phyloP scores from a whole-genome alignment of 1,284 basidiomycete genomes.

The Cutaneotrichosporon curvatum region DNA sequence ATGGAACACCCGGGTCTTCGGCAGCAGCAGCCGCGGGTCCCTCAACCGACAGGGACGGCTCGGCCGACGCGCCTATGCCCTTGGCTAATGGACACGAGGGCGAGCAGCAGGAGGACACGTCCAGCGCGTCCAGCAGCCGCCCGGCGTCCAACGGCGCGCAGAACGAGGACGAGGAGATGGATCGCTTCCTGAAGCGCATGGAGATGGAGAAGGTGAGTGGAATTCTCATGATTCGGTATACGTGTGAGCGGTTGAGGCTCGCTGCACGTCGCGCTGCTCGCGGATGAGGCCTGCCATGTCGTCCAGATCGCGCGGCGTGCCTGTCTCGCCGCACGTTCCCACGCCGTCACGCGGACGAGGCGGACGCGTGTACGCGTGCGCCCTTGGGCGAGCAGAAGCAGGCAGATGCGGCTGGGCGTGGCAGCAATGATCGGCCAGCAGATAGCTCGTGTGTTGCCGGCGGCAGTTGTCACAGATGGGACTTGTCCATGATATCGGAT shows the following conservation, averaged over 20 bases:
- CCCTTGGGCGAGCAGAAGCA: neutral
- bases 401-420: no score
- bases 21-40: neutral
- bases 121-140: conserved; percentile 5
- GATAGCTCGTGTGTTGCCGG: no score
- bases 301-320: no score
- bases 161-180: conserved; percentile 26
- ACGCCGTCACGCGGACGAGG: no score
- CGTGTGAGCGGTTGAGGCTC: no score
- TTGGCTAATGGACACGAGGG: conserved; percentile 1
- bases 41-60: neutral
- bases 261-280: no score
- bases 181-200: conserved; percentile 35
- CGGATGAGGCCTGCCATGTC: no score
- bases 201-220: conserved; percentile 43
- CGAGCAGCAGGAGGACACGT: conserved; percentile 1
- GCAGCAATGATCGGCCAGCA: no score
- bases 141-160: conserved; percentile 6
- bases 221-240: neutral
- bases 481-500: no score
- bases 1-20: neutral
- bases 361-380: neutral
- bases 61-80: neutral
- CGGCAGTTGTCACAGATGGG: no score
- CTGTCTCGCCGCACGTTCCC: no score